A percentile compares a stretch with the other conserved stretches of the same genome.
Evolutionary conservation across 306 rosid species (phyloP).

Genomic region (Cyamopsis tetragonoloba): DNA sequence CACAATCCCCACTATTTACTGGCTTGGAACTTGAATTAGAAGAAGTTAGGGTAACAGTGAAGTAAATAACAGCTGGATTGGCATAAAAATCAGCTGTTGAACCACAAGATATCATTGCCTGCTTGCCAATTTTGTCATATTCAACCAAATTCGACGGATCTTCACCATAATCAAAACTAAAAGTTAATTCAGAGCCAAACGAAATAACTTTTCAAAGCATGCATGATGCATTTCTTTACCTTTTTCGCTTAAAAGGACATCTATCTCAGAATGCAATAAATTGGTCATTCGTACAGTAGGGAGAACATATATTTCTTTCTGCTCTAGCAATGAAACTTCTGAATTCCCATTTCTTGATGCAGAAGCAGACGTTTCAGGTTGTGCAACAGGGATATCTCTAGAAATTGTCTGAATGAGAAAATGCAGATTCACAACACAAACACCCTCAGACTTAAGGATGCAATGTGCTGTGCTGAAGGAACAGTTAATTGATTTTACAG

Average conservation of each 20-base stretch:
- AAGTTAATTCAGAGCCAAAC: slow-evolving; percentile 23
- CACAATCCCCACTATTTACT: slow-evolving; percentile 70
- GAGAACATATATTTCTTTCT: slow-evolving; percentile 80
- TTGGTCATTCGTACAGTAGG: slow-evolving; percentile 87
- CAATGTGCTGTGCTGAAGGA: slow-evolving; percentile 77
- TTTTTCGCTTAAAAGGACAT: slow-evolving; percentile 70
- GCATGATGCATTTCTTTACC: slow-evolving; percentile 45
- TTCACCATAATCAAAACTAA: slow-evolving; percentile 36
- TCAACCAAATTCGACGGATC: slow-evolving; percentile 44
- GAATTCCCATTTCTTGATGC: slow-evolving; percentile 38
- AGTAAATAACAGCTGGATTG: slow-evolving; percentile 67
- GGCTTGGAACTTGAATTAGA: slow-evolving; percentile 60
- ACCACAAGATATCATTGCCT: slow-evolving; percentile 58
- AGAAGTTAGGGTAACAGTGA: slow-evolving; percentile 58
- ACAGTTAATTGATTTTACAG: slow-evolving; percentile 48
- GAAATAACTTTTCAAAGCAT: slow-evolving; percentile 22
- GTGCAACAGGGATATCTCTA: slow-evolving; percentile 61
- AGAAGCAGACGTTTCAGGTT: slow-evolving; percentile 43
- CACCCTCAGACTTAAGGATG: slow-evolving; percentile 51
- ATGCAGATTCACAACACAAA: slow-evolving; percentile 47
- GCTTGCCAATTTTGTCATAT: slow-evolving; percentile 48
- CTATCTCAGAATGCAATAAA: slow-evolving; percentile 69
- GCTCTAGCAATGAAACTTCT: slow-evolving; percentile 64
- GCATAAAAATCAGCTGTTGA: slow-evolving; percentile 71
- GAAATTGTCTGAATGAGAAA: slow-evolving; percentile 78